Base-by-base conservation (phyloP, 352 stramenopile genomes). In the Pythium biforme region DNA sequence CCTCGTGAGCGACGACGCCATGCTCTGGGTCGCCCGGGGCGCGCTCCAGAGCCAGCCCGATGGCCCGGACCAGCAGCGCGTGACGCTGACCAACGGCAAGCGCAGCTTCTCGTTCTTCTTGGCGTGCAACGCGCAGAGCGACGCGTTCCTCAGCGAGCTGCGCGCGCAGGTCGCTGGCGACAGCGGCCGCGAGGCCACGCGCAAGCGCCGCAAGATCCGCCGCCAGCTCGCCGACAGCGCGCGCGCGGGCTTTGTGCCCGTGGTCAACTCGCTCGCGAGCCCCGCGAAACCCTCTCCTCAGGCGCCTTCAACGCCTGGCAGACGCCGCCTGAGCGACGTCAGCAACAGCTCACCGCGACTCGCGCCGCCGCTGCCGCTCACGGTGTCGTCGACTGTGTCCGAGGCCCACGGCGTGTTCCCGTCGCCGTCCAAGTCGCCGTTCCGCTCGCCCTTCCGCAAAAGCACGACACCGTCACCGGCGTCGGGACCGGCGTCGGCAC, bases 151-250 rank as follows among this genome's bases (percentile, higher is more conserved):
- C n/a, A 29, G 60, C 0, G 75, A 92, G 7, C 62, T 94, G 1
- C 88, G 87, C 27, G 64, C 75, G 14, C 86, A 94, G 33, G 77
- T 89, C 20, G 81, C 89, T 4, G 83, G 80, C 45, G 80, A 88
- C 25, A 50, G 58, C 0, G 73, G 70, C 0, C 51, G 84, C 17
- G 79, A 88, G 37, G 63, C 86, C 27, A 77, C 74, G 49, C 77
- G 76, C 47, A 92, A 90, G 67, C 91, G 88, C 70, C 79, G 83
- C 47, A 92, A 94, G 74, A 89, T 94, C 62, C 79, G 83, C 33
- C 85, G 86, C 31, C 70, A 89, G 49, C 56, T 94, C 17, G 66
- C 23, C 9, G 59, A 72, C 31, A 83, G 51, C 40, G 72, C 88
- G 49, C 70, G 63, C 63, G 75, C 69, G n/a, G 82, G 83, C 46